Conservation (phyloP, 768 basidiomycete species). For the Neoboletus magnificus region DNA sequence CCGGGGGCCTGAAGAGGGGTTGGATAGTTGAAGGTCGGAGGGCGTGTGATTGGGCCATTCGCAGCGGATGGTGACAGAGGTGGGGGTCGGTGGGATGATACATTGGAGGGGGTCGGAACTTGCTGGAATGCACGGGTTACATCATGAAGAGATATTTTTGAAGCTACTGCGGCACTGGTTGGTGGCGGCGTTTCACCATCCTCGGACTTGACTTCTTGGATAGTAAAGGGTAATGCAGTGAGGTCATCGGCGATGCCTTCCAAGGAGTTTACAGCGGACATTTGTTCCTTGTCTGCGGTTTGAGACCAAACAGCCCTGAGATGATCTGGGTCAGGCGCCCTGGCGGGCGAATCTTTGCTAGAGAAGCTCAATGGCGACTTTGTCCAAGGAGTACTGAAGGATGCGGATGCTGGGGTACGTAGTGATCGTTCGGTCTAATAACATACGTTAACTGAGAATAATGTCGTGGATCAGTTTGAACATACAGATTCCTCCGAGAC, state of each 20-base stretch:
- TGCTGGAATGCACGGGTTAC: constrained; percentile 86
- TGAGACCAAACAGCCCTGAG: constrained; percentile 84
- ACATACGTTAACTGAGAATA: constrained; percentile 10
- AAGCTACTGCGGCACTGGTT: constrained; percentile 50
- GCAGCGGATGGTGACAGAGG: constrained; percentile 50
- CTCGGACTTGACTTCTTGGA: constrained; percentile 85
- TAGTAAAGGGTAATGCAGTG: constrained; percentile 70
- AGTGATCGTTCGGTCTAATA: constrained; percentile 43
- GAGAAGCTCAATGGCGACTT: constrained; percentile 50
- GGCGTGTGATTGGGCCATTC: constrained; percentile 30
- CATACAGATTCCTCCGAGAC: constrained; percentile 55
- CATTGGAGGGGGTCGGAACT: constrained; percentile 62
- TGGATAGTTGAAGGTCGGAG: constrained; percentile 30
- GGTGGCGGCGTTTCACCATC: constrained; percentile 80
- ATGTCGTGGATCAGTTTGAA: constrained; percentile 6
- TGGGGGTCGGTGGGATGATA: constrained; percentile 43
- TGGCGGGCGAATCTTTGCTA: constrained; percentile 64
- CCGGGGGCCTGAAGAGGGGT: constrained; percentile 43
- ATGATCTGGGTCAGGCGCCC: constrained; percentile 78
- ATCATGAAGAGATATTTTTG: constrained; percentile 77
- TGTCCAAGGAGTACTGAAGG: constrained; percentile 46
- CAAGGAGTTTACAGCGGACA: constrained; percentile 72
- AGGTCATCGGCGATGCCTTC: constrained; percentile 83
- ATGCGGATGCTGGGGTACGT: constrained; percentile 43
- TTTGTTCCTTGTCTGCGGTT: constrained; percentile 64